Conservation (phyloP, 805 yeast genomes). For the Lipomyces lipofer region DNA sequence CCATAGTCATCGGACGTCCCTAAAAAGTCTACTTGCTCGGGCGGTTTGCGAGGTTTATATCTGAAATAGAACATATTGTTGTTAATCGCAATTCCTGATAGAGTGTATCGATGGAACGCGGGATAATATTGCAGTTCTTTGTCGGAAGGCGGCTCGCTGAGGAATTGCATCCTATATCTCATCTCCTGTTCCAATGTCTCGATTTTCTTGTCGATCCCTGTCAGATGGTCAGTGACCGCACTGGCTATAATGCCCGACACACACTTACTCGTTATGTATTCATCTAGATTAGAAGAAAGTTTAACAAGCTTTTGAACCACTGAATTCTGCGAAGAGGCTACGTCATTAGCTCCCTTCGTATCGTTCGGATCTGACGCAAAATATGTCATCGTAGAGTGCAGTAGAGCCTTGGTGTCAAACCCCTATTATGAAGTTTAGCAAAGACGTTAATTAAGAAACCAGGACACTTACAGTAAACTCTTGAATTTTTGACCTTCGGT, state of each 20-base stretch:
- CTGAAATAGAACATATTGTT: conserved; percentile 8
- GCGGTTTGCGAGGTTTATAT: neutral
- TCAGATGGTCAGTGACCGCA: no score
- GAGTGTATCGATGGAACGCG: conserved; percentile 25
- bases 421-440: conserved; percentile 3
- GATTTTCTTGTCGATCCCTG: conserved; percentile 18
- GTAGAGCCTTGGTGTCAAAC: conserved; percentile 9
- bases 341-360: neutral
- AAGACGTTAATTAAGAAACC: neutral
- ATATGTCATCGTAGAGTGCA: conserved; percentile 8
- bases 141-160: conserved; percentile 18
- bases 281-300: conserved; percentile 6
- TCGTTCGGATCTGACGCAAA: neutral
- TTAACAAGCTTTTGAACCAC: neutral
- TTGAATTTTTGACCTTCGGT: neutral
- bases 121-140: conserved; percentile 10
- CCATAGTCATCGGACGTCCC: no score
- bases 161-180: conserved; percentile 2
- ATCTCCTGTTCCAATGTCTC: conserved; percentile 7
- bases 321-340: no score
- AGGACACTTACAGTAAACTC: conserved; percentile 2
- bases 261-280: neutral
- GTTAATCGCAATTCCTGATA: conserved; percentile 27
- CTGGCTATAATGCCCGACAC: neutral
- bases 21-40: no score